These are phyloP conservation scores for Epichloe baconii DNA, from an alignment of 2,329 filamentous ascomycete species.

Conservation along the genomic window DNA sequence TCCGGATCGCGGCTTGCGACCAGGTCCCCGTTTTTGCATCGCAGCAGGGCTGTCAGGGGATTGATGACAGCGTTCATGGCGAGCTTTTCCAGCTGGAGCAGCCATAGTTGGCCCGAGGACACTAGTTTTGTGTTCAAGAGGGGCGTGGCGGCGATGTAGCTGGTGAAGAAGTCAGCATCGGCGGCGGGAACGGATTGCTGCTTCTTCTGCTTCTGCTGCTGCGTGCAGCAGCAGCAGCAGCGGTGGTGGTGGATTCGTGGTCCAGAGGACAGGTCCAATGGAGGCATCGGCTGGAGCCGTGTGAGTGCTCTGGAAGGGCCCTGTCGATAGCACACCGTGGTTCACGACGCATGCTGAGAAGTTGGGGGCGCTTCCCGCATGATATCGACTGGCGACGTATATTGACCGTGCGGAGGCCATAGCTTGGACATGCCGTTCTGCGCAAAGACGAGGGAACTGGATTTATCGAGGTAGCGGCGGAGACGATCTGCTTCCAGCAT, in stretches of 20 bases:
- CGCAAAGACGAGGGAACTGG: conserved; percentile 66
- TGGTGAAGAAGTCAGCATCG: conserved; percentile 24
- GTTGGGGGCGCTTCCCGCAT: conserved; percentile 35
- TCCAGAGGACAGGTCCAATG: conserved; percentile 32
- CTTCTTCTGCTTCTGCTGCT: neutral
- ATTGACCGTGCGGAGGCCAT: conserved; percentile 38
- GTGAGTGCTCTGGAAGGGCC: conserved; percentile 38
- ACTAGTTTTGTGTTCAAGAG: conserved; percentile 29
- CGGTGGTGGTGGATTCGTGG: conserved; percentile 3
- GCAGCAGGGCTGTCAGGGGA: conserved; percentile 67
- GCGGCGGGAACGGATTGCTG: neutral
- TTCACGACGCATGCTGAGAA: conserved; percentile 58
- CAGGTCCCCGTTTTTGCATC: conserved; percentile 66
- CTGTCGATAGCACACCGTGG: conserved; percentile 40
- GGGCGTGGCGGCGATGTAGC: conserved; percentile 28
- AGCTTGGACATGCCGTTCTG: conserved; percentile 77
- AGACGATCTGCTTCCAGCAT: conserved; percentile 47
- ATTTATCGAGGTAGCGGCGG: conserved; percentile 43
- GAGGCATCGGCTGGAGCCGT: conserved; percentile 35
- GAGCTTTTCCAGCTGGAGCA: conserved; percentile 73
- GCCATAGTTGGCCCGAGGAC: conserved; percentile 32
- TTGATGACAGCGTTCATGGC: conserved; percentile 73
- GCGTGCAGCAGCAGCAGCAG: neutral
- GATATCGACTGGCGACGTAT: conserved; percentile 30
- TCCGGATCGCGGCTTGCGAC: conserved; percentile 29